Conservation (phyloP, 2,329 filamentous ascomycete species). For the Fusarium circinatum region DNA sequence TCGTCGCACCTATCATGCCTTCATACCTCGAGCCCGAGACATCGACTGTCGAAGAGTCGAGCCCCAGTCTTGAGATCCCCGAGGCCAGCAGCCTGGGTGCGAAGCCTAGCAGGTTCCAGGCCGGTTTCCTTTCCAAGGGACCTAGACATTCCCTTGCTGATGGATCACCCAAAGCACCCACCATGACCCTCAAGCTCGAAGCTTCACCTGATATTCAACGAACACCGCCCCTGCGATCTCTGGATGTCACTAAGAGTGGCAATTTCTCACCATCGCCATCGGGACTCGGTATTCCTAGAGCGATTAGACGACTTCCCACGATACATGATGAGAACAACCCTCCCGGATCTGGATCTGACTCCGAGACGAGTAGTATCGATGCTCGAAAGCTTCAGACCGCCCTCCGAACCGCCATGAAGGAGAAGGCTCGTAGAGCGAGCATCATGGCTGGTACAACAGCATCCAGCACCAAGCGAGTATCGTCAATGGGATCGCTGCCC, state of each 20-base stretch:
- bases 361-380: conserved; percentile 62
- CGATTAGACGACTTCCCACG: conserved; percentile 50
- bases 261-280: conserved; percentile 59
- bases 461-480: conserved; percentile 55
- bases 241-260: conserved; percentile 62
- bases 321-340: conserved; percentile 64
- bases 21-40: conserved; percentile 35
- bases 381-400: conserved; percentile 65
- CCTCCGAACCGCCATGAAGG: conserved; percentile 62
- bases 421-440: conserved; percentile 55
- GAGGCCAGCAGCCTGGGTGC: conserved; percentile 50
- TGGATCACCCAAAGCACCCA: conserved; percentile 68
- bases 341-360: conserved; percentile 60
- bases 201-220: conserved; percentile 52
- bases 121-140: conserved; percentile 80
- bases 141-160: conserved; percentile 55
- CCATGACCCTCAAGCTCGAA: conserved; percentile 66
- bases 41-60: conserved; percentile 58
- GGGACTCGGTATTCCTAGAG: conserved; percentile 45
- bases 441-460: conserved; percentile 49
- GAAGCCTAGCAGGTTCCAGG: conserved; percentile 83
- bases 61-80: conserved; percentile 68
- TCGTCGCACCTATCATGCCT: conserved; percentile 47
- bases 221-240: conserved; percentile 59
- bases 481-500: conserved; percentile 55